Evolutionary conservation across 2,329 filamentous ascomycete species (phyloP).

Genomic region (Akanthomyces uredinophilus): DNA sequence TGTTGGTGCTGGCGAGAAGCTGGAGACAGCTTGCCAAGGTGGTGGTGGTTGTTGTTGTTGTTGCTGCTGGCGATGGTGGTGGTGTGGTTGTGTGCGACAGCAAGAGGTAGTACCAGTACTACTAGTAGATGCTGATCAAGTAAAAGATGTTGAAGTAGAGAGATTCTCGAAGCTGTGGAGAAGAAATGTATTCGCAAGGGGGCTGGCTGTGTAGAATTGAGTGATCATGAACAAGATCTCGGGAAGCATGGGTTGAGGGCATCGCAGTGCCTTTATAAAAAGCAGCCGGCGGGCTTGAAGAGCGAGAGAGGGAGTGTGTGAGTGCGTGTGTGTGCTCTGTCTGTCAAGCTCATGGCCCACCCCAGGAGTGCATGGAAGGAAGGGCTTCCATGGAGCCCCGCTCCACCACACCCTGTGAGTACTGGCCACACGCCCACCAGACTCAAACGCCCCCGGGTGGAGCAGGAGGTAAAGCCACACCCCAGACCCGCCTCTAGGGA

Average conservation of each 20-base stretch:
- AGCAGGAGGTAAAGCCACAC: not conserved
- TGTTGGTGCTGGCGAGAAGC: not conserved
- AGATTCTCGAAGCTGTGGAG: not conserved
- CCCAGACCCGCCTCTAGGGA: too few relatives aligned
- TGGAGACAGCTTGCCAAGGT: slow-evolving; percentile 11
- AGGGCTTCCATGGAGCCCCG: not conserved
- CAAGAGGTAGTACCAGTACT: not conserved
- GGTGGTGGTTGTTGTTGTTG: not conserved
- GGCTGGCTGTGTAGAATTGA: not conserved
- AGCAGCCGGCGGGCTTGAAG: not conserved
- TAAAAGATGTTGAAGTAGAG: not conserved
- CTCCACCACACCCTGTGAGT: not conserved
- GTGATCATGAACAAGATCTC: slow-evolving; percentile 10
- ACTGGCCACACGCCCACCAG: too few relatives aligned
- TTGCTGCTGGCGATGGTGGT: not conserved
- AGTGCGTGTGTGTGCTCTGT: too few relatives aligned
- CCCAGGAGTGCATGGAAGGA: not conserved
- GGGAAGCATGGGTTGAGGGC: slow-evolving; percentile 1
- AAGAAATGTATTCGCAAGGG: not conserved
- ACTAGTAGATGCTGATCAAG: not conserved
- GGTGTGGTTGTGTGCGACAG: slow-evolving; percentile 15
- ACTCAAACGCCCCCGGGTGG: not conserved
- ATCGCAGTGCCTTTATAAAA: slow-evolving; percentile 8
- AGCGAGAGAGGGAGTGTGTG: not conserved
- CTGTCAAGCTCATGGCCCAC: not conserved